Evolutionary conservation across 2,329 filamentous ascomycete species (phyloP).

Genomic region (Cladosporium sp.): DNA sequence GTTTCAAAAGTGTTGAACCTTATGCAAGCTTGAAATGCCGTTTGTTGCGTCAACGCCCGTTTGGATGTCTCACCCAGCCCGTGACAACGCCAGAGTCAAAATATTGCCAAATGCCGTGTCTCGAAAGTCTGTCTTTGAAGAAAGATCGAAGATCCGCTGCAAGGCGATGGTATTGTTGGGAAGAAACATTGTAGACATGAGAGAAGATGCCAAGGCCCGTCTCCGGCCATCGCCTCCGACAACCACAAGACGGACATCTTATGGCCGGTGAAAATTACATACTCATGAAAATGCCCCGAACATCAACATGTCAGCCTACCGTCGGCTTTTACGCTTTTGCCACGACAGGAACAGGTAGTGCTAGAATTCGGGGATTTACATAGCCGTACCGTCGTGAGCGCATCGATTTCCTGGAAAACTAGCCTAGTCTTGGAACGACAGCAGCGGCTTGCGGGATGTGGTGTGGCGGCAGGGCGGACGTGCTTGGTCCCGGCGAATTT

Average conservation of each 20-base stretch:
- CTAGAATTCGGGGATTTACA: constrained; percentile 1
- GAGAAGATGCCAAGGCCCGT: background rate
- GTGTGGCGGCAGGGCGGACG: background rate
- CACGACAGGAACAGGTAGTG: background rate
- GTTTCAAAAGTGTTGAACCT: constrained; percentile 5
- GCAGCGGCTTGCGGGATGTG: background rate
- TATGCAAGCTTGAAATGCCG: background rate
- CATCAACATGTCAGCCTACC: background rate
- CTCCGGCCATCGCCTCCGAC: background rate
- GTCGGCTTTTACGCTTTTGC: background rate
- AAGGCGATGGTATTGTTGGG: background rate
- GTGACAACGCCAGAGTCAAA: constrained; percentile 11
- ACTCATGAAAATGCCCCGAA: background rate
- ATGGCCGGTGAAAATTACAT: background rate
- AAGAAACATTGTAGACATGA: background rate
- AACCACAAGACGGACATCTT: background rate
- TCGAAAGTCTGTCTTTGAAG: constrained; percentile 4
- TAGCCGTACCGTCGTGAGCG: constrained; percentile 11
- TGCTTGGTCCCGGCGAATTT: constrained; percentile 1
- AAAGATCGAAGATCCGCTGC: constrained; percentile 13
- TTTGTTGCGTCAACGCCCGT: background rate
- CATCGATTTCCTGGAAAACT: background rate
- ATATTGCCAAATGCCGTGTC: constrained; percentile 4
- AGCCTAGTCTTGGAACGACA: background rate
- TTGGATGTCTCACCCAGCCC: constrained; percentile 3